Evolutionary conservation across 1,284 basidiomycete genomes (phyloP).

Genomic region (Entoloma clypeatum): DNA sequence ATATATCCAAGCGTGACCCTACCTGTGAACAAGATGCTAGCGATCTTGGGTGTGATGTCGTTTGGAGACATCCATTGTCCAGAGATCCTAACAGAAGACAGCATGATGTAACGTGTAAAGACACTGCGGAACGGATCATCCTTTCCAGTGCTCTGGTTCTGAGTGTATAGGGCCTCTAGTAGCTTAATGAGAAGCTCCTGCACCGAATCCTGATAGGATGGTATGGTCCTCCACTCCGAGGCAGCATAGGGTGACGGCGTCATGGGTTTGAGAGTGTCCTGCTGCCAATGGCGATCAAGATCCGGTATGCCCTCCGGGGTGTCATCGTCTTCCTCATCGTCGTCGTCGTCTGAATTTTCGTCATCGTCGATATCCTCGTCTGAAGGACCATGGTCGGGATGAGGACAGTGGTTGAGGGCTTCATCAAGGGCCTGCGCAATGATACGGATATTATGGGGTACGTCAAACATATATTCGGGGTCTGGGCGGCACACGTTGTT

Average conservation of each 20-base stretch:
- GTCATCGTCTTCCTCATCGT: neutral
- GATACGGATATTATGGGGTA: neutral
- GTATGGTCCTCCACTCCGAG: neutral
- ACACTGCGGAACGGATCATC: neutral
- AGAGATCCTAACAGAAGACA: conserved; percentile 3
- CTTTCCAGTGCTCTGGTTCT: neutral
- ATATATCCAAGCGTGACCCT: conserved; percentile 5
- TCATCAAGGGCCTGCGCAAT: neutral
- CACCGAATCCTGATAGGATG: neutral
- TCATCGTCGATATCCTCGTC: too few relatives aligned
- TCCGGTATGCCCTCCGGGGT: neutral
- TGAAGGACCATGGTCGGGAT: too few relatives aligned
- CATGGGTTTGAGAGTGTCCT: too few relatives aligned
- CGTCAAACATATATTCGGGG: neutral
- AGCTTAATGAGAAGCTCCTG: neutral
- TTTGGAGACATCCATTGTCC: conserved; percentile 1
- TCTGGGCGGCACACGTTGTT: neutral
- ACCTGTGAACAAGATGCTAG: conserved; percentile 7
- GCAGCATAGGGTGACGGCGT: too few relatives aligned
- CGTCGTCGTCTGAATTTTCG: neutral
- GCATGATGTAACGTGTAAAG: conserved; percentile 4
- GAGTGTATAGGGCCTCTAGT: neutral
- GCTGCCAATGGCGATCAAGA: too few relatives aligned
- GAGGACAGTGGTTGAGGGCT: too few relatives aligned
- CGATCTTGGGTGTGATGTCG: conserved; percentile 12